Evolutionary conservation across 2,329 filamentous ascomycete species (phyloP).

Genomic region (Fusarium azukiicola): DNA sequence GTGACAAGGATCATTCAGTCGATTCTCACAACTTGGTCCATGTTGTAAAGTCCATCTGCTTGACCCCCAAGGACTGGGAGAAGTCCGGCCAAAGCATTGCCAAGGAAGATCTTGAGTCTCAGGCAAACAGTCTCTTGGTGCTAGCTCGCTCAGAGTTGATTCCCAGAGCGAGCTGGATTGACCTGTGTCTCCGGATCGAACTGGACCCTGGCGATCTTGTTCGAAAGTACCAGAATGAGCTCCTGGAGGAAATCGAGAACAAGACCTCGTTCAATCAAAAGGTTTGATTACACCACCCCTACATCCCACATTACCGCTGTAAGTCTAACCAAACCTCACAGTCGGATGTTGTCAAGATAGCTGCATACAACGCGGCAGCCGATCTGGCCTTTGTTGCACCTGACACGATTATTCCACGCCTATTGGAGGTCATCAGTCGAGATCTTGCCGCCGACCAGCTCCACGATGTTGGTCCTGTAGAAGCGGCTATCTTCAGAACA

Average conservation of each 20-base stretch:
- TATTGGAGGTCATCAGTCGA: conserved; percentile 86
- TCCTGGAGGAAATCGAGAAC: conserved; percentile 84
- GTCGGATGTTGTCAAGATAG: conserved; percentile 74
- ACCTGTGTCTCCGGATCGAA: conserved; percentile 88
- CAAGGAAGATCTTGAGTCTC: conserved; percentile 77
- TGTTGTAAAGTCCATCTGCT: conserved; percentile 82
- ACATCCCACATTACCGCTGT: not conserved
- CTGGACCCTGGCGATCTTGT: conserved; percentile 92
- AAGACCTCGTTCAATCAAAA: conserved; percentile 73
- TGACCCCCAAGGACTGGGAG: conserved; percentile 73
- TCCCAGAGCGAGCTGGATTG: conserved; percentile 92
- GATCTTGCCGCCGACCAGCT: conserved; percentile 88
- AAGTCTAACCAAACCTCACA: conserved; percentile 43
- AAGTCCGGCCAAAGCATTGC: conserved; percentile 68
- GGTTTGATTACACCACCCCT: conserved; percentile 64
- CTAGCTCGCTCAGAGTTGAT: conserved; percentile 90
- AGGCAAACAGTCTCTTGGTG: conserved; percentile 89
- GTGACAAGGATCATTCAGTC: conserved; percentile 90
- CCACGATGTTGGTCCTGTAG: conserved; percentile 88
- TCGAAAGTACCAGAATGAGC: conserved; percentile 78
- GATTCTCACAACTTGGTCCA: conserved; percentile 82
- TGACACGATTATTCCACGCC: conserved; percentile 86
- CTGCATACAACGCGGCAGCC: conserved; percentile 91
- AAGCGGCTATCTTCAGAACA: conserved; percentile 96
- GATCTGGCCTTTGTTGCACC: conserved; percentile 97